phyloP scores from a whole-genome alignment of 257 asterid genomes.

The Gentiana dahurica region DNA sequence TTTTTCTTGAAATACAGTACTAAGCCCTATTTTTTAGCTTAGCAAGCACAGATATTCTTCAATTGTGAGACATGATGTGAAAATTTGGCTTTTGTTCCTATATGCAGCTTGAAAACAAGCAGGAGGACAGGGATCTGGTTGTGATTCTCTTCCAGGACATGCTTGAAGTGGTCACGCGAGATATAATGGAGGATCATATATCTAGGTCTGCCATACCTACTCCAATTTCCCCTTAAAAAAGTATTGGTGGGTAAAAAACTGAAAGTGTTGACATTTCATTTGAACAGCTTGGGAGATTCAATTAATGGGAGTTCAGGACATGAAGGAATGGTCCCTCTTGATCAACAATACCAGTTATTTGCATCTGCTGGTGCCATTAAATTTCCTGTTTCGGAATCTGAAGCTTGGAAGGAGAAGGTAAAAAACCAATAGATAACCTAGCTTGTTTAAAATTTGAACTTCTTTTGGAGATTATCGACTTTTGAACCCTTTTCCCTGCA shows the following conservation, averaged over 20 bases:
- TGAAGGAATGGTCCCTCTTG: conserved; percentile 81
- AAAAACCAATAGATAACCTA: neutral
- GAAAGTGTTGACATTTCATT: conserved; percentile 10
- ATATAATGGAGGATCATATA: conserved; percentile 91
- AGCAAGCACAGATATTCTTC: neutral
- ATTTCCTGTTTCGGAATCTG: conserved; percentile 82
- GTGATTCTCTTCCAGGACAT: conserved; percentile 98
- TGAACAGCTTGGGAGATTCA: conserved; percentile 73
- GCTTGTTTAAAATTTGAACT: neutral
- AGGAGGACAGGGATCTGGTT: conserved; percentile 91
- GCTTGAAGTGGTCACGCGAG: conserved; percentile 96
- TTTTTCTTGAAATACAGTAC: neutral
- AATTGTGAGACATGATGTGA: conserved; percentile 5
- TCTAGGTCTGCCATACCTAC: conserved; percentile 35
- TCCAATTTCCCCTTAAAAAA: neutral
- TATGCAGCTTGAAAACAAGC: conserved; percentile 79
- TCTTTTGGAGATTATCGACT: conserved; percentile 2
- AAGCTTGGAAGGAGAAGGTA: conserved; percentile 99
- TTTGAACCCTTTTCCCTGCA: conserved; percentile 10
- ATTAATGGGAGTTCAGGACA: conserved; percentile 73
- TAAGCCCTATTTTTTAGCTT: neutral
- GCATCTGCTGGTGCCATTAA: conserved; percentile 96
- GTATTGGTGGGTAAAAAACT: too few species aligned
- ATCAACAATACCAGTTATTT: conserved; percentile 93
- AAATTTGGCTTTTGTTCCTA: conserved; percentile 11